phyloP scores from a whole-genome alignment of 768 basidiomycete species.

The Cytidiella melzeri region DNA sequence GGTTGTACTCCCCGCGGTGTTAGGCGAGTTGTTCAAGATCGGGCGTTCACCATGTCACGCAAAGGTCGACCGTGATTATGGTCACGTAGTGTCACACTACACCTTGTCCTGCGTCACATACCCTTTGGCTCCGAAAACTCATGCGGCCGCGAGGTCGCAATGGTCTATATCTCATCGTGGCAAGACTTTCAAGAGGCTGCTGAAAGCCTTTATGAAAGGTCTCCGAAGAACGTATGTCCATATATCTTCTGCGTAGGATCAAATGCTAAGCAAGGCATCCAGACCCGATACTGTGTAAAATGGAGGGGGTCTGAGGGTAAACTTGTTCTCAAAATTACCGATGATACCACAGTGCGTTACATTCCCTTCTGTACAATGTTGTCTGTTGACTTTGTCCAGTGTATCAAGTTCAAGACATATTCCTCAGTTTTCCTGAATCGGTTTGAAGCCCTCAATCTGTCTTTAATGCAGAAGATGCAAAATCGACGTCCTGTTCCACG shows the following conservation, averaged over 20 bases:
- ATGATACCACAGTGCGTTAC: constrained; percentile 75
- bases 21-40: no score
- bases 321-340: constrained; percentile 90
- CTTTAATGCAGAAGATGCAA: constrained; percentile 83
- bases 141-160: constrained; percentile 40
- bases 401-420: constrained; percentile 93
- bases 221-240: constrained; percentile 63
- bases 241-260: background rate
- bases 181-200: constrained; percentile 88
- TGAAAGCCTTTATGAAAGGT: constrained; percentile 74
- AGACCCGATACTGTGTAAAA: constrained; percentile 92
- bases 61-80: no score
- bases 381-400: constrained; percentile 40
- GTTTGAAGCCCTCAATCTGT: constrained; percentile 86
- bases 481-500: constrained; percentile 34
- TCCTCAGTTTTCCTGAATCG: constrained; percentile 95
- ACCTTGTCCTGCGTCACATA: no score
- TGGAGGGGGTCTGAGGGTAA: constrained; percentile 83
- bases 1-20: no score
- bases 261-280: constrained; percentile 4
- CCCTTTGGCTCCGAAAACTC: no score
- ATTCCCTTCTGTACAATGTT: background rate
- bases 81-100: no score
- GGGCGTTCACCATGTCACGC: no score
- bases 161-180: constrained; percentile 90